phyloP scores from a whole-genome alignment of 2,329 filamentous ascomycete genomes.

The Diaporthe vaccinii region DNA sequence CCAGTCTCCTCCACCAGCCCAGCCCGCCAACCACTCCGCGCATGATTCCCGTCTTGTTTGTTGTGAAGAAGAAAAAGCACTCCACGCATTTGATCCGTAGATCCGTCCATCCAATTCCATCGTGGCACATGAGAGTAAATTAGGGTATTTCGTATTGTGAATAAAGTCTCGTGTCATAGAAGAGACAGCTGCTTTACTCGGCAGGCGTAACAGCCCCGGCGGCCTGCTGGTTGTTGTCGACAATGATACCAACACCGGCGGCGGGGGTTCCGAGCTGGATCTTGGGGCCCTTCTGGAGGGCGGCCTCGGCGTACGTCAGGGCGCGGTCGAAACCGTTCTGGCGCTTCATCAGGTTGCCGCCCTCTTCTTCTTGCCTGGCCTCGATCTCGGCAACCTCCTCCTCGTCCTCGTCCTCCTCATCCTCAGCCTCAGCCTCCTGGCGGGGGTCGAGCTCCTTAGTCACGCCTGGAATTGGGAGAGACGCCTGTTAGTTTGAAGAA shows the following conservation, averaged over 20 bases:
- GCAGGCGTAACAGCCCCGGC: constrained; percentile 33
- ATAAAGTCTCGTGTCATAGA: neutral
- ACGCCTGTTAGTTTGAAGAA: constrained; percentile 29
- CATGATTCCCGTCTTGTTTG: constrained; percentile 18
- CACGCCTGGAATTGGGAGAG: constrained; percentile 33
- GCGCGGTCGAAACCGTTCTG: constrained; percentile 58
- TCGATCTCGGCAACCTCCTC: constrained; percentile 18
- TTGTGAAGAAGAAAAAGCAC: neutral
- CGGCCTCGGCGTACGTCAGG: constrained; percentile 55
- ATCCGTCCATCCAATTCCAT: constrained; percentile 1
- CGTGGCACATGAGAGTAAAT: constrained; percentile 18
- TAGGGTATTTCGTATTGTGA: constrained; percentile 14
- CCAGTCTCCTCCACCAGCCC: neutral
- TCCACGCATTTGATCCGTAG: neutral
- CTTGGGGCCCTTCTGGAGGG: constrained; percentile 54
- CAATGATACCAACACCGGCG: constrained; percentile 56
- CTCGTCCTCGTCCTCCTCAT: neutral
- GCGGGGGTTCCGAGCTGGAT: constrained; percentile 57
- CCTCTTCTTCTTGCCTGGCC: constrained; percentile 28
- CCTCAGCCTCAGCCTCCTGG: constrained; percentile 12
- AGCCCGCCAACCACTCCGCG: constrained; percentile 18
- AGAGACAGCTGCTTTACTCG: neutral
- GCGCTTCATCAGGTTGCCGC: constrained; percentile 47
- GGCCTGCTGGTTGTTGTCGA: constrained; percentile 50
- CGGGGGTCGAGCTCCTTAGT: constrained; percentile 39